A percentile compares a stretch with the other conserved stretches of the same genome.
Conservation (phyloP, 2,329 filamentous ascomycete genomes). For the Phoma sp. region DNA sequence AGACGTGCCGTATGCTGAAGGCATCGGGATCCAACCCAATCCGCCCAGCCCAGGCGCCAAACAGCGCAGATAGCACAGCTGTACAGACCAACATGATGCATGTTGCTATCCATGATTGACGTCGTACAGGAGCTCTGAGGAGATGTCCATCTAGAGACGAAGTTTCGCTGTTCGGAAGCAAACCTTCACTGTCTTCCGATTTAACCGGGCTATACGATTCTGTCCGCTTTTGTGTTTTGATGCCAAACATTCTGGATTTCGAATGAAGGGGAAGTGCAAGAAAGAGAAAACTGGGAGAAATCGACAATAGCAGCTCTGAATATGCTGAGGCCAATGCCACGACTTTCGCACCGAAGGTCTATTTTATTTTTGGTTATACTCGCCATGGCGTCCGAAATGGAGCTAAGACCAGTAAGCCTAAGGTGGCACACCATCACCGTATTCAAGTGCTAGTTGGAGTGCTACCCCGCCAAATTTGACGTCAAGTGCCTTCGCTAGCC, state of each 20-base stretch:
- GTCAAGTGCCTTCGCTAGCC: conserved; percentile 1
- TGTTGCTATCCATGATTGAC: conserved; percentile 25
- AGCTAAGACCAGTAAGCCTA: conserved; percentile 11
- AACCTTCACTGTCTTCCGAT: conserved; percentile 25
- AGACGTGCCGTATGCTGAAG: conserved; percentile 38
- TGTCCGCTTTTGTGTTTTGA: conserved; percentile 22
- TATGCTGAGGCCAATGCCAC: background rate
- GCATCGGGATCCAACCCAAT: conserved; percentile 27
- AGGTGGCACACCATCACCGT: conserved; percentile 13
- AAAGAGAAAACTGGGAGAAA: background rate
- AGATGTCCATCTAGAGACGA: conserved; percentile 14
- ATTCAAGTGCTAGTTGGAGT: conserved; percentile 16
- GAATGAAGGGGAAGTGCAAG: background rate
- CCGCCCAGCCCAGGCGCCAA: conserved; percentile 30
- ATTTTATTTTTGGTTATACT: conserved; percentile 12
- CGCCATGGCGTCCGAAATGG: background rate
- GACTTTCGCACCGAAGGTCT: background rate
- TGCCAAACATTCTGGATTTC: conserved; percentile 22
- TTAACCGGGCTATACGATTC: conserved; percentile 19
- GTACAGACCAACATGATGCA: conserved; percentile 22
- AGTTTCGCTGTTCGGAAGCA: conserved; percentile 24
- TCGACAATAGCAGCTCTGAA: background rate
- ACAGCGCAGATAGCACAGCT: conserved; percentile 25
- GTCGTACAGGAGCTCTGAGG: conserved; percentile 1
- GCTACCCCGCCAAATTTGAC: conserved; percentile 29